These are phyloP conservation scores for Ehretia macrophylla DNA, from an alignment of 257 asterid species.

Conservation along the genomic window DNA sequence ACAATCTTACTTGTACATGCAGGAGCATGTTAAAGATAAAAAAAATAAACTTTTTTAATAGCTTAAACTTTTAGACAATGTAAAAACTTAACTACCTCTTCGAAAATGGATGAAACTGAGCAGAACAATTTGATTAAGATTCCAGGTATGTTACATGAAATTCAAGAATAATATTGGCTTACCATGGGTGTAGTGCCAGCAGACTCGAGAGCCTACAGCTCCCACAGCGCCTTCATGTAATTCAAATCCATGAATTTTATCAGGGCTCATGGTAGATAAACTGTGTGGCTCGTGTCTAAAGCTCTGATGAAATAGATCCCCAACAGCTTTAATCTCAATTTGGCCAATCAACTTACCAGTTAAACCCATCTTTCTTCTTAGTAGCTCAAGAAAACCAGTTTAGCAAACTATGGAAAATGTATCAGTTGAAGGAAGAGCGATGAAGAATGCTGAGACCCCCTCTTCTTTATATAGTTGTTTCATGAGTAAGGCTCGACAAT, in stretches of 20 bases:
- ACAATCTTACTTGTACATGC: too few relatives aligned
- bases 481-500: not conserved
- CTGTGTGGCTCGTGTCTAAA: not conserved
- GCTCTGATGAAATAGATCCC: slow-evolving; percentile 1
- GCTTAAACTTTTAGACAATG: too few relatives aligned
- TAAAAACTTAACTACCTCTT: too few relatives aligned
- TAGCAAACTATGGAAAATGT: too few relatives aligned
- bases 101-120: too few relatives aligned
- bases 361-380: not conserved
- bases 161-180: not conserved
- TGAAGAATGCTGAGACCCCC: not conserved
- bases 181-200: slow-evolving; percentile 3
- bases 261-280: not conserved
- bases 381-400: too few relatives aligned
- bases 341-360: not conserved
- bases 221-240: not conserved
- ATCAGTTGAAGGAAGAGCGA: not conserved
- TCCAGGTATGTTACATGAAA: too few relatives aligned
- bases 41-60: too few relatives aligned
- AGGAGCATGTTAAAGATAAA: too few relatives aligned
- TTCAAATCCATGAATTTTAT: not conserved
- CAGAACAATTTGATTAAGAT: too few relatives aligned
- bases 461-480: not conserved
- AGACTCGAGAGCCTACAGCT: not conserved
- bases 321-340: not conserved